Evolutionary conservation across 805 yeast species (phyloP), one percentile per base, ranked within the genome.

Genomic region (Metschnikowia baotianmanensis): DNA sequence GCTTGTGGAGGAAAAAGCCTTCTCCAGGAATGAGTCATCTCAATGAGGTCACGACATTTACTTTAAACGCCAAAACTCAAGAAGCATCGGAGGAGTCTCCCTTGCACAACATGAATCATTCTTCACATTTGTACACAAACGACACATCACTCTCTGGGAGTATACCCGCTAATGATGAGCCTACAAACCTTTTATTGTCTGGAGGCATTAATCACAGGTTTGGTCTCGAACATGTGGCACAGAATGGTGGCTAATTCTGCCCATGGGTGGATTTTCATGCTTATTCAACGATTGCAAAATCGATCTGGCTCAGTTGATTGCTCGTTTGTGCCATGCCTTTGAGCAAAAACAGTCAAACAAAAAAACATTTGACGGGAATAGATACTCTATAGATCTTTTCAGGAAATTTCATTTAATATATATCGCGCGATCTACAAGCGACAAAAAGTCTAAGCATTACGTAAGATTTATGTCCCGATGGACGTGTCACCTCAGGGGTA

Each of bases 131-230:
- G 12, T 50, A 48, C 42, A 50, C 46, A 2, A 39, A 38, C 30
- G 50, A 45, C 25, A 27, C 41, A 13, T 27, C 29, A 11, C 21
- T 20, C 8, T 25, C 26, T 16, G 22, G 22, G 17, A 41, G 29
- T 1, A 13, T n/a, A 5, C 20, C 26, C 6, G 32, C 22, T 11
- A 32, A 36, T 4, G 17, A 43, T 3, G 35, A 15, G 2, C 24
- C 22, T 8, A 35, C 35, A 6, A 36, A 34, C n/a, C 38, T 50
- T 15, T 31, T 38, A 16, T 42, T 51, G 17, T 48, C 44, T n/a
- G 55, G 55, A 7, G 55, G 55, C 10, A 44, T 43, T 15, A 51
- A 51, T 27, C 55, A 51, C 32, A 40, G 35, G 15, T 51, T 38
- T 16, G 19, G 30, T n/a, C 38, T 51, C 9, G 38, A 36, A 22